Evolutionary conservation across 108 stramenopile species (phyloP), one percentile per base, ranked within the genome.

Genomic region (Parietichytrium sp.): DNA sequence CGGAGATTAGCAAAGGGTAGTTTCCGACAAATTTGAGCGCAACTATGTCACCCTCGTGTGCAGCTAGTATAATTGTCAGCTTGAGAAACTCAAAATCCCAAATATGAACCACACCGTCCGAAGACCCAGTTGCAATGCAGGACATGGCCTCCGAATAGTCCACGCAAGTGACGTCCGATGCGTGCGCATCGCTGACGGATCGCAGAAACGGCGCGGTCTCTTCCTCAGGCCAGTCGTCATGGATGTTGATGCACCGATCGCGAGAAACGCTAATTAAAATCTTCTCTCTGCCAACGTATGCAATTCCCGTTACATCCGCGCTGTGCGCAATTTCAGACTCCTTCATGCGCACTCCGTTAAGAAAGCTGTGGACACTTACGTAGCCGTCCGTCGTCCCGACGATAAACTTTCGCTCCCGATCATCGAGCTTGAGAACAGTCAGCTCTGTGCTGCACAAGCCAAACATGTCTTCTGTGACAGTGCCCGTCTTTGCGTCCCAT

Each of bases 71-170:
- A 4, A 38, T 72, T 23, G 33, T 38, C 4, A 31, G 7, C 55
- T 72, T 72, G 55, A 72, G 55, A 18, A 72, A 72, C 38, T 72
- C 55, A 38, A 72, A 72, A 18, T 18, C 42, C 55, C 55, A 72
- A 4, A 72, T n/a, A 30, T 30, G 13, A 30, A 72, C 55, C 15
- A 38, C 42, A 4, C 36, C 55, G 38, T 72, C 55, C 15, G 55
- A 30, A 13, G 55, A 72, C 18, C 55, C 55, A n/a, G 20, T 72
- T 4, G 55, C 55, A 13, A 72, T 72, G 15, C 33, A 38, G 20
- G 55, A 72, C 8, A 15, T 42, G 10, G 55, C 36, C 38, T 72
- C 55, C 38, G 55, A 72, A 23, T 72, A 72, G 8, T 30, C 30
- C 4, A 72, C 55, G 38, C 55, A 72, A 18, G 55, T 72, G 12